phyloP scores from a whole-genome alignment of 306 rosid genomes.

The Prunus mume region DNA sequence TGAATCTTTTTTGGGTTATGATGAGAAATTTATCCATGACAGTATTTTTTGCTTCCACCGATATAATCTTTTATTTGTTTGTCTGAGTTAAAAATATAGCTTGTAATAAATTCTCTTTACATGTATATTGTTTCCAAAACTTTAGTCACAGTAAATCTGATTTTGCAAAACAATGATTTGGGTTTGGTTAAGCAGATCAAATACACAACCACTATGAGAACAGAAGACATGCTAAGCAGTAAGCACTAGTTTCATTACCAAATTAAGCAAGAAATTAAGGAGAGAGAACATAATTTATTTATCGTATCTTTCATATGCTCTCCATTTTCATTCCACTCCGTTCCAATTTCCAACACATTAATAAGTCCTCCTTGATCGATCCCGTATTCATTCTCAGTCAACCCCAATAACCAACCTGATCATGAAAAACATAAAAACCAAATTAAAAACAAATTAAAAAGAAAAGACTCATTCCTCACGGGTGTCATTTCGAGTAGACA shows the following conservation, averaged over 20 bases:
- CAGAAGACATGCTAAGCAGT: background rate
- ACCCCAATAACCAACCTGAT: background rate
- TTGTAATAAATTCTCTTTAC: background rate
- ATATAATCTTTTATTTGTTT: too few relatives aligned
- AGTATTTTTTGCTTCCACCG: background rate
- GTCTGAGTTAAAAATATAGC: background rate
- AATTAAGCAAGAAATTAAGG: background rate
- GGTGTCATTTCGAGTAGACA: background rate
- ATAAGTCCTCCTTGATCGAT: too few relatives aligned
- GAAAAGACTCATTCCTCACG: background rate
- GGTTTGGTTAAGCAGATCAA: too few relatives aligned
- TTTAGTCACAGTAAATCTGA: background rate
- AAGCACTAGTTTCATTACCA: background rate
- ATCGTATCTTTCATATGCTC: background rate
- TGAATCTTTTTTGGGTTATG: conserved; percentile 24
- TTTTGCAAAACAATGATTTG: too few relatives aligned
- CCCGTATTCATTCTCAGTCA: background rate
- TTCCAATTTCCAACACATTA: background rate
- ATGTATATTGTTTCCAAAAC: background rate
- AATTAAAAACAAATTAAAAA: background rate
- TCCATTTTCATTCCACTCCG: background rate
- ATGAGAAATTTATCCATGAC: background rate
- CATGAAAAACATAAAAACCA: background rate
- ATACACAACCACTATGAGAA: too few relatives aligned
- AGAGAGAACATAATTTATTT: background rate